Evolutionary conservation across 2,329 filamentous ascomycete species (phyloP), one percentile per base, ranked within the genome.

Genomic region (Aspergillus glaucus): DNA sequence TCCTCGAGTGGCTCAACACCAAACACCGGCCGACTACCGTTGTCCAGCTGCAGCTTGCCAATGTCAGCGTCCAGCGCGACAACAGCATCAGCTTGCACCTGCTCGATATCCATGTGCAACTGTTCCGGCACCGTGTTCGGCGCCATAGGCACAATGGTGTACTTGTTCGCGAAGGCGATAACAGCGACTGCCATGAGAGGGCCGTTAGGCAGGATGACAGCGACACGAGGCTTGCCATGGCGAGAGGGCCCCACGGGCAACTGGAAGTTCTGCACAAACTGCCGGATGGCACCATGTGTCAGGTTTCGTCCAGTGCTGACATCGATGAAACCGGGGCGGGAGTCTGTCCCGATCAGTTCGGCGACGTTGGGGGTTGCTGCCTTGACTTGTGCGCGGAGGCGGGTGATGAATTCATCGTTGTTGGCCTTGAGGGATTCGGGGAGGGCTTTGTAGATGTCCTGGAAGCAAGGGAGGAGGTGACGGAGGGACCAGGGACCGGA

Each of bases 151-250:
- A 77, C 77, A 37, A 75, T 73, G 4, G 70, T 76, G 55, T 78
- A 80, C 50, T 73, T 75, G 15, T 72, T 75, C 3, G 75, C 65
- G 4, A 76, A 71, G 0, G 77, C 75, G 14, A 81, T 57, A 22
- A 73, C 72, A 2, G 75, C 70, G 10, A 77, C 66, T 8, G 76
- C 78, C n/a, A 80, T 65, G 1, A 79, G 61, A 9, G 75, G 75
- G 3, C 78, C 78, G 54, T 80, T 81, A 1, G 77, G 76, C 4
- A 81, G 58, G 2, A 77, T 73, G 42, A 80, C 71, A 24, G 74
- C 76, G 8, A 79, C 68, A 10, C 75, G 65, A 2, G 75, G 73
- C 52, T 75, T 36, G 34, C 34, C 14, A 15, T 36, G 34, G 14
- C 15, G 14, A 8, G 34, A 36, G 3, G 34, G 75, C 6, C 51